Evolutionary conservation across 2,329 filamentous ascomycete genomes (phyloP).

Genomic region (Metarhizium robertsii): DNA sequence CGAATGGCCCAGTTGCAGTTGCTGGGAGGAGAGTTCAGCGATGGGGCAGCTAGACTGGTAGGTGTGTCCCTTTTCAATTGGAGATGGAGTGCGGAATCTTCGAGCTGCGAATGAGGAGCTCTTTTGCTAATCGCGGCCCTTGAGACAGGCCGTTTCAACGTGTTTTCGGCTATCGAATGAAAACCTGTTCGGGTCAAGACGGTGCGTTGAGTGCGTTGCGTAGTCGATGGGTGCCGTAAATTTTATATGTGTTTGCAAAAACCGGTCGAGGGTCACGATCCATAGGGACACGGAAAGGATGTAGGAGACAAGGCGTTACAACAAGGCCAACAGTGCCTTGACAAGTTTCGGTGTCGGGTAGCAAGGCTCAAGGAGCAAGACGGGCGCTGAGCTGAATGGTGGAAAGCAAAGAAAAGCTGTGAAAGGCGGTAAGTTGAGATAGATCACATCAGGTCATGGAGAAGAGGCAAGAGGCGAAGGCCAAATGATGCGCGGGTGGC

Average conservation of each 20-base stretch:
- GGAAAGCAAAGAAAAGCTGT: neutral
- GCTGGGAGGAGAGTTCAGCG: neutral
- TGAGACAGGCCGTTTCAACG: neutral
- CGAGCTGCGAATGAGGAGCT: neutral
- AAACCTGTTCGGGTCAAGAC: neutral
- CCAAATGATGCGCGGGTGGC: neutral
- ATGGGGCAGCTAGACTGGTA: neutral
- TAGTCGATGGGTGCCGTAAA: neutral
- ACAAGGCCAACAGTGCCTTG: neutral
- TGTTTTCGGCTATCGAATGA: neutral
- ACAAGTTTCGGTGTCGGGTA: neutral
- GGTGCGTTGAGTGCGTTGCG: conserved; percentile 1
- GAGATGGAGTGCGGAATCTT: no score
- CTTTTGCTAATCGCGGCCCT: neutral
- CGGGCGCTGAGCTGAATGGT: neutral
- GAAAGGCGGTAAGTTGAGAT: neutral
- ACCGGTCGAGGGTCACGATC: conserved; percentile 1
- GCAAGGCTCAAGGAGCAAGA: neutral
- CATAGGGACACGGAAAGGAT: neutral
- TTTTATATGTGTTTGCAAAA: neutral
- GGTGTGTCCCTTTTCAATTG: neutral
- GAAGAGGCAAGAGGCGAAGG: neutral
- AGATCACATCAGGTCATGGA: neutral
- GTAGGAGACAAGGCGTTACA: neutral
- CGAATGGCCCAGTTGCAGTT: neutral